These are phyloP conservation scores for Cadophora luteo-olivacea DNA, from an alignment of 2,329 filamentous ascomycete genomes.

Conservation along the genomic window DNA sequence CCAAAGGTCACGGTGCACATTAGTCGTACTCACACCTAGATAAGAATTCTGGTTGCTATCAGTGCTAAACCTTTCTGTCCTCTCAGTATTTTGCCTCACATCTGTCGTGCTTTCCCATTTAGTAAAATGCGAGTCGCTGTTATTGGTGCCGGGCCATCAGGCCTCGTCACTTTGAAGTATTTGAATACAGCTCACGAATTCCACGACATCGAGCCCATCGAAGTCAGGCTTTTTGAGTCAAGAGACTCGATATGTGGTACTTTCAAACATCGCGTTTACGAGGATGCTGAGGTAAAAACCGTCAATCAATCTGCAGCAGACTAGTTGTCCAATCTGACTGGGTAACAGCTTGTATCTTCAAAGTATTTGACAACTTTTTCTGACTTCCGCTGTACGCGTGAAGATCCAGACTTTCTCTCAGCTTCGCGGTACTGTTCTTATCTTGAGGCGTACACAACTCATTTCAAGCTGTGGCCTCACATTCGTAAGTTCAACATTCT, in stretches of 20 bases:
- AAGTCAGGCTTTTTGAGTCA: slow-evolving; percentile 53
- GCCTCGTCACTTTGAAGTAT: slow-evolving; percentile 37
- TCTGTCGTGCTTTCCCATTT: background rate
- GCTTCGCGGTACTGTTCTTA: slow-evolving; percentile 50
- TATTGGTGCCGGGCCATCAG: slow-evolving; percentile 15
- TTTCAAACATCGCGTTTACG: slow-evolving; percentile 55
- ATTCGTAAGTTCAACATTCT: slow-evolving; percentile 39
- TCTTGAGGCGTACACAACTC: slow-evolving; percentile 49
- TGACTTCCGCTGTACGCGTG: background rate
- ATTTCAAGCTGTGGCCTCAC: slow-evolving; percentile 47
- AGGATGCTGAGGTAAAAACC: slow-evolving; percentile 49
- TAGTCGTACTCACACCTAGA: background rate
- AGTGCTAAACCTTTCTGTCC: background rate
- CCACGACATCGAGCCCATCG: slow-evolving; percentile 45
- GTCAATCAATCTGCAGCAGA: slow-evolving; percentile 28
- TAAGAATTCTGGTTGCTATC: background rate
- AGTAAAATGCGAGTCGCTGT: slow-evolving; percentile 45
- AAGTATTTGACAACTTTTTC: background rate
- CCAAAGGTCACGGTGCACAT: background rate
- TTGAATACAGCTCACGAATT: slow-evolving; percentile 48
- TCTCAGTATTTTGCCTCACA: background rate
- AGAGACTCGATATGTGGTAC: slow-evolving; percentile 53
- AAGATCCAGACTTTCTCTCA: slow-evolving; percentile 28
- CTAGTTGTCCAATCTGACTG: background rate
- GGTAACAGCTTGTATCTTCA: background rate